Base-by-base conservation (phyloP, 129 eudicot species). In the Heracleum sosnowskyi region DNA sequence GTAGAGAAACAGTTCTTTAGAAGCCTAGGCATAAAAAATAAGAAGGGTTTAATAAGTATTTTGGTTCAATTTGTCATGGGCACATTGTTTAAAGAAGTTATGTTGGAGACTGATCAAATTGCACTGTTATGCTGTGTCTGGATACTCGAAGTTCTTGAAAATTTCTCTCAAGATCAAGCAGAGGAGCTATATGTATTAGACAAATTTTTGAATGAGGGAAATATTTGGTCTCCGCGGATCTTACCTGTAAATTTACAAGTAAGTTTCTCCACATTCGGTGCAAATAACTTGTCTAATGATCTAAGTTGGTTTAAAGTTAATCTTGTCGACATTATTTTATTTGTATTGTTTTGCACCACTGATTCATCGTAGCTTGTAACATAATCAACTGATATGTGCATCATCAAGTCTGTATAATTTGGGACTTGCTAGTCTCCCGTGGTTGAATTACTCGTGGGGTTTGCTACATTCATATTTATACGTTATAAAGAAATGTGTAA, bases 171-270 rank as follows among this genome's bases (percentile, higher is more conserved):
- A 79, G 81, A 81, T 82, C 89, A 83, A 78, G 80, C 78, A 31
- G 97, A 92, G 88, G 92, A 92, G 80, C 97, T 90, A 78, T 66
- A 78, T 6, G 77, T 90, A 75, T 82, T 92, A 34, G 96, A 95
- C 62, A 78, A 84, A 44, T 87, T 95, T 53, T 79, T 95, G 63
- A 81, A 79, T 26, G 84, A 82, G 81, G 84, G 79, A 83, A 91
- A 86, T 71, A 76, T 72, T 29, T 91, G 96, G 93, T 93, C 97
- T 20, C 79, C 71, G 74, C 87, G 87, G 90, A 62, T 86, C 76
- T n/a, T 79, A 37, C 89, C 93, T 24, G 90, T 80, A 79, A 77
- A 75, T 66, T 66, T 78, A 41, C 82, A 88, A 75, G 76, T 76
- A 82, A 81, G 80, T 83, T 80, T 79, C 34, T 83, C 82, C 75